Conservation (phyloP, 495 filamentous ascomycete species). For the Penicillium longicatenatum region DNA sequence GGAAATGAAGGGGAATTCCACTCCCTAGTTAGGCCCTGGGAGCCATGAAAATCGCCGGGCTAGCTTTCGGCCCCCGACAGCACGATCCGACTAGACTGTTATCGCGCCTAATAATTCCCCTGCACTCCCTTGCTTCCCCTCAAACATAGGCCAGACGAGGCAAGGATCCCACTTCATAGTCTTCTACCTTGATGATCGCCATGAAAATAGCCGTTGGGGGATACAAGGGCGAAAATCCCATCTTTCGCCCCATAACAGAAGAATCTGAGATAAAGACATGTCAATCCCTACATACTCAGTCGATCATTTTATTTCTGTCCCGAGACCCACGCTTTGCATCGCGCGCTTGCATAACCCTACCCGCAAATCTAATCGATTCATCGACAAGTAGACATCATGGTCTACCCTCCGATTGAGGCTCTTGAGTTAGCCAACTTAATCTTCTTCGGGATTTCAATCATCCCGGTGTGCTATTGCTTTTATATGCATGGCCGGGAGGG, state of each 20-base stretch:
- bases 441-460: constrained; percentile 2
- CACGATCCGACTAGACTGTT: not conserved
- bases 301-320: not conserved
- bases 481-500: constrained; percentile 2
- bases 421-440: constrained; percentile 1
- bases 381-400: not conserved
- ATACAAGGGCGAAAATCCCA: not conserved
- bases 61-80: too few species aligned
- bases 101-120: not conserved
- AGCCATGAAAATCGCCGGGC: too few species aligned
- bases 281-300: not conserved
- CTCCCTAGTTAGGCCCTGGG: too few species aligned
- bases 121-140: not conserved
- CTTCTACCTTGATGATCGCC: not conserved
- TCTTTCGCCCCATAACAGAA: not conserved
- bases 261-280: not conserved
- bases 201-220: not conserved
- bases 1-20: not conserved
- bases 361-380: not conserved
- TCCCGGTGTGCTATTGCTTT: constrained; percentile 3
- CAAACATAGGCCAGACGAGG: not conserved
- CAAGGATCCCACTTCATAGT: not conserved
- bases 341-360: not conserved
- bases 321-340: not conserved
- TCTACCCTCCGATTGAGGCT: not conserved